phyloP scores from a whole-genome alignment of 306 rosid species.

The Pterocarpus santalinus region DNA sequence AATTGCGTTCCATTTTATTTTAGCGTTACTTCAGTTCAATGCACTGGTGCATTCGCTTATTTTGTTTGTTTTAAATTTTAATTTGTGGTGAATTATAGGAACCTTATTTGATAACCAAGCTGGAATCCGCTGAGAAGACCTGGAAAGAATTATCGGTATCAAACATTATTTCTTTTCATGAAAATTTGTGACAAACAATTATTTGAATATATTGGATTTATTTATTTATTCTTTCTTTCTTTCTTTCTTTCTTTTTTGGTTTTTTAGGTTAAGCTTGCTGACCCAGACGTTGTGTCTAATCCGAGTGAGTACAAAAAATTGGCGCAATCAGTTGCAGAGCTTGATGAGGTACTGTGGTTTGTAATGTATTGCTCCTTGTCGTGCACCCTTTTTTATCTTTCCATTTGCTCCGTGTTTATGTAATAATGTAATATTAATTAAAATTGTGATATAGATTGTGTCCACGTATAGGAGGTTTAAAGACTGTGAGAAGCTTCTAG shows the following conservation, averaged over 20 bases:
- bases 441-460: constrained; percentile 70
- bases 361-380: constrained; percentile 12
- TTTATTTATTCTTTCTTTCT: not conserved
- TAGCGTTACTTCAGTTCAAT: constrained; percentile 1
- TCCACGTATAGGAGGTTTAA: constrained; percentile 70
- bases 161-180: not conserved
- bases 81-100: constrained; percentile 62
- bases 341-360: constrained; percentile 70
- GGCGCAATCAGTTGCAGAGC: constrained; percentile 95
- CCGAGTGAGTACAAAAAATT: constrained; percentile 90
- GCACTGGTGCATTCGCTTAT: constrained; percentile 5
- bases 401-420: not conserved
- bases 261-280: constrained; percentile 90
- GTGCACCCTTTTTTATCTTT: constrained; percentile 7
- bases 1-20: not conserved
- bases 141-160: constrained; percentile 96
- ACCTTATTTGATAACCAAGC: constrained; percentile 85
- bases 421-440: constrained; percentile 26
- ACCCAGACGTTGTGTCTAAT: constrained; percentile 85
- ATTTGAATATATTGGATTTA: not conserved
- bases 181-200: not conserved
- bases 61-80: not conserved
- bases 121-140: constrained; percentile 93
- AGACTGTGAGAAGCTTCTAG: constrained; percentile 84
- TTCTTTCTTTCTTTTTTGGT: not conserved